A percentile compares a stretch with the other conserved stretches of the same genome.
These are phyloP conservation scores for Cryptosporidium bovis DNA, from an alignment of 169 alveolate species.

Conservation along the genomic window DNA sequence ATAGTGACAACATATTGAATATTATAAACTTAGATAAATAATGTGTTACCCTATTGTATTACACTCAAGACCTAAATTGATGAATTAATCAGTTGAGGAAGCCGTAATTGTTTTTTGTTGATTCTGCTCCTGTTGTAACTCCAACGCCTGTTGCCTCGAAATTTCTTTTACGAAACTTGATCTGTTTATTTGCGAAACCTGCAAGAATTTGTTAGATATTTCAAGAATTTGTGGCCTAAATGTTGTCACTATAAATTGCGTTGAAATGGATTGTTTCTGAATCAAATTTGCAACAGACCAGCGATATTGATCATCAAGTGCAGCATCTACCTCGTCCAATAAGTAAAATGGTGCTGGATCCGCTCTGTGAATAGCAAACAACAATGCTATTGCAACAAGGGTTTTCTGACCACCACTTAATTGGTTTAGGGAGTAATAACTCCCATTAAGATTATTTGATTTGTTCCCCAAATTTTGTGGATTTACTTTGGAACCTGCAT, in stretches of 20 bases:
- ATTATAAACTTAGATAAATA: not conserved
- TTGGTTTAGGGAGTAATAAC: slow-evolving; percentile 54
- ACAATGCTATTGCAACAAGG: slow-evolving; percentile 80
- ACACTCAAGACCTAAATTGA: not conserved
- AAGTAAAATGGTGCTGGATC: slow-evolving; percentile 82
- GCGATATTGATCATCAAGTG: slow-evolving; percentile 81
- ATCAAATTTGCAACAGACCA: slow-evolving; percentile 72
- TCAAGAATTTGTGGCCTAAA: slow-evolving; percentile 69
- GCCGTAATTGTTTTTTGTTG: slow-evolving; percentile 26
- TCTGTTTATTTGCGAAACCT: slow-evolving; percentile 68
- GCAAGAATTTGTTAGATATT: slow-evolving; percentile 54
- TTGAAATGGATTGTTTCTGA: slow-evolving; percentile 51
- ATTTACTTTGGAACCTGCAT: not conserved
- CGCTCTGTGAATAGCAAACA: slow-evolving; percentile 79
- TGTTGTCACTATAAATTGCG: slow-evolving; percentile 70
- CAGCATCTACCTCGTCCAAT: slow-evolving; percentile 83
- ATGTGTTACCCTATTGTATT: too few species aligned
- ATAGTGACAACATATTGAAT: slow-evolving; percentile 52
- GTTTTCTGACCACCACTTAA: slow-evolving; percentile 83
- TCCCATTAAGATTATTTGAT: not conserved
- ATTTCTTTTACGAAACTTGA: slow-evolving; percentile 56
- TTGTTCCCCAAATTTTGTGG: not conserved
- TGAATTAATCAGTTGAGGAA: slow-evolving; percentile 19
- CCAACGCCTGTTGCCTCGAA: slow-evolving; percentile 62
- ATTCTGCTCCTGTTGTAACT: slow-evolving; percentile 53